Conservation (phyloP, 2,329 filamentous ascomycete genomes). For the Xylariaceae sp. region DNA sequence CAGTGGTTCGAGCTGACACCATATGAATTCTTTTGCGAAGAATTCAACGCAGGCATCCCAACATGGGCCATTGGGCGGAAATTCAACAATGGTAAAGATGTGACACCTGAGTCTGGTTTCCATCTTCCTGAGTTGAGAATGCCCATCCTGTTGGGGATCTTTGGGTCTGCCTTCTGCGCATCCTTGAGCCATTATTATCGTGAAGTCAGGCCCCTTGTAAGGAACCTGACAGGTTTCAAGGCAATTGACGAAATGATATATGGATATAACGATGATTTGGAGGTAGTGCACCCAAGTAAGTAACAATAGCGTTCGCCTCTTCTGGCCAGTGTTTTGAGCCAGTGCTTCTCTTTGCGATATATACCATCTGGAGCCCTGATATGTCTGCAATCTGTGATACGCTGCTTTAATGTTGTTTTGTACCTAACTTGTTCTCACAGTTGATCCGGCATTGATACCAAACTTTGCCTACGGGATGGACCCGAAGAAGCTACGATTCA, state of each 20-base stretch:
- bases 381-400: not conserved
- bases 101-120: conserved; percentile 60
- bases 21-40: conserved; percentile 93
- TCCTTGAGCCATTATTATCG: conserved; percentile 95
- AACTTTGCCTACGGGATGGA: conserved; percentile 86
- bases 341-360: not conserved
- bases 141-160: conserved; percentile 86
- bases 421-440: conserved; percentile 6
- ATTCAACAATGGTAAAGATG: conserved; percentile 68
- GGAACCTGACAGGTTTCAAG: conserved; percentile 67
- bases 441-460: conserved; percentile 84
- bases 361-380: not conserved
- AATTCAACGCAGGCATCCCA: conserved; percentile 85
- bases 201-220: conserved; percentile 80
- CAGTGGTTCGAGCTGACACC: conserved; percentile 97
- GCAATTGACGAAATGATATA: conserved; percentile 78
- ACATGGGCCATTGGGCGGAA: conserved; percentile 87
- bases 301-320: not conserved
- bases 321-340: not conserved
- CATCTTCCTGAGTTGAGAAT: conserved; percentile 80
- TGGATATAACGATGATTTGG: conserved; percentile 75
- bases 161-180: conserved; percentile 93
- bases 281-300: conserved; percentile 78
- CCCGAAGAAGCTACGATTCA: conserved; percentile 63
- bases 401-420: not conserved